Evolutionary conservation across 1,284 basidiomycete genomes (phyloP), one percentile per base, ranked within the genome.

Genomic region (Ceratobasidium sp.): DNA sequence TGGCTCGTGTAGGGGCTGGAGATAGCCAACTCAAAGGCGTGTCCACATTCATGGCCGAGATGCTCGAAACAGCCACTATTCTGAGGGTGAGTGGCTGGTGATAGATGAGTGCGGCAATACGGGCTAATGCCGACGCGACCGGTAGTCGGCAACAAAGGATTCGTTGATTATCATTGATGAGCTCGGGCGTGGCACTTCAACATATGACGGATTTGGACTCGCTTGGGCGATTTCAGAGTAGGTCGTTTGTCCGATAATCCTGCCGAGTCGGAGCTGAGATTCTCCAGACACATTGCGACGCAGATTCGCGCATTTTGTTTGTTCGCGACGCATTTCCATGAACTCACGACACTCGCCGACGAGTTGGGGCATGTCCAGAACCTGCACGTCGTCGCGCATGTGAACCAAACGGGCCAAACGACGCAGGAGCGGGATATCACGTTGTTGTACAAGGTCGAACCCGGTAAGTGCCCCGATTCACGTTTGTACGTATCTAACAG

Each of bases 11-110:
- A 0, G 97, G 97, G 6, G 97, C 97, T 0, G 97, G 97, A 0
- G 97, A 99, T 77, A 96, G 92, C 78, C 96, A 98, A 78, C 82
- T 98, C 49, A 98, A 98, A 79, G 97, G 96, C 17, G 93, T 99
- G 2, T 97, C 94, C 32, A 99, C 97, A 0, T 99, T 99, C 78
- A 99, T 99, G 96, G 95, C 96, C 2, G 97, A 99, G 80, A 99
- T 99, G 97, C 83, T 96, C 12, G 94, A 96, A 79, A 99, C 96
- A 0, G 96, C 97, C 0, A 95, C 94, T 0, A 99, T 99, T 75
- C 84, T 99, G 53, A 87, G 92, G 75, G 93, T 94, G 65, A 35
- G 86, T 79, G 20, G 2, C 13, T 20, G n/a, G 20, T 17, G 15
- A 25, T 8, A 12, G 15, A 34, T n/a, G n/a, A n/a, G n/a, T 10